A percentile compares a stretch with the other conserved stretches of the same genome.
phyloP scores from a whole-genome alignment of 2,329 filamentous ascomycete genomes.

The Dactylellina leptospora region DNA sequence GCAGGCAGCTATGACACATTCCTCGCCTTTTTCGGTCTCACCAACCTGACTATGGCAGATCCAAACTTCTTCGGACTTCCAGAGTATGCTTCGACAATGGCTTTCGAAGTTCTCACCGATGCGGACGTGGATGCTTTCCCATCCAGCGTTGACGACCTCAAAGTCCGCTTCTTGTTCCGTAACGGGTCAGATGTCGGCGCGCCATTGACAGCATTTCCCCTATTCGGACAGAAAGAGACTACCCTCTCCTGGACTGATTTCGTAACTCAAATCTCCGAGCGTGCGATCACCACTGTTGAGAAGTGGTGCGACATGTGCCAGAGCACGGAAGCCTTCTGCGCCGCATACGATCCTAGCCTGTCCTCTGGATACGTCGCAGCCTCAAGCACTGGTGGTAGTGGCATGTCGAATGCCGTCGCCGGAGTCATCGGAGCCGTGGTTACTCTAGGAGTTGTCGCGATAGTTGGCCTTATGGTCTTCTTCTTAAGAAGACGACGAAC shows the following conservation, averaged over 20 bases:
- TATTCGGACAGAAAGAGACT: conserved; percentile 62
- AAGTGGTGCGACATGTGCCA: conserved; percentile 55
- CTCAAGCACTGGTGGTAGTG: conserved; percentile 1
- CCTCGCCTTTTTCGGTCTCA: conserved; percentile 67
- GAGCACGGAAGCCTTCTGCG: conserved; percentile 53
- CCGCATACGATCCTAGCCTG: conserved; percentile 17
- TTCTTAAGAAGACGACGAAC: conserved; percentile 35
- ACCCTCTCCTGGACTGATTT: conserved; percentile 55
- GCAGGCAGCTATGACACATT: conserved; percentile 68
- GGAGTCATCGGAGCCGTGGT: conserved; percentile 55
- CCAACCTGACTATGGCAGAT: conserved; percentile 64
- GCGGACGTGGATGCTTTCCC: conserved; percentile 56
- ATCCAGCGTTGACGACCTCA: conserved; percentile 61
- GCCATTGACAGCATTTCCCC: conserved; percentile 64
- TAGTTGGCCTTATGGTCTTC: conserved; percentile 48
- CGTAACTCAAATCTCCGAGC: conserved; percentile 35
- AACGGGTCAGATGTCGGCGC: conserved; percentile 63
- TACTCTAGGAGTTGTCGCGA: conserved; percentile 42
- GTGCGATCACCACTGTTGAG: conserved; percentile 51
- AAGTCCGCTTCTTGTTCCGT: conserved; percentile 69
- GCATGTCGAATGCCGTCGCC: conserved; percentile 53
- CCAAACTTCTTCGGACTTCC: conserved; percentile 77
- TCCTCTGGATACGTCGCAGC: conserved; percentile 8
- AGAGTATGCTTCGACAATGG: conserved; percentile 84
- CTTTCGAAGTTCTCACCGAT: conserved; percentile 74